phyloP scores from a whole-genome alignment of 306 rosid genomes.

The Quercus berberidifolia region DNA sequence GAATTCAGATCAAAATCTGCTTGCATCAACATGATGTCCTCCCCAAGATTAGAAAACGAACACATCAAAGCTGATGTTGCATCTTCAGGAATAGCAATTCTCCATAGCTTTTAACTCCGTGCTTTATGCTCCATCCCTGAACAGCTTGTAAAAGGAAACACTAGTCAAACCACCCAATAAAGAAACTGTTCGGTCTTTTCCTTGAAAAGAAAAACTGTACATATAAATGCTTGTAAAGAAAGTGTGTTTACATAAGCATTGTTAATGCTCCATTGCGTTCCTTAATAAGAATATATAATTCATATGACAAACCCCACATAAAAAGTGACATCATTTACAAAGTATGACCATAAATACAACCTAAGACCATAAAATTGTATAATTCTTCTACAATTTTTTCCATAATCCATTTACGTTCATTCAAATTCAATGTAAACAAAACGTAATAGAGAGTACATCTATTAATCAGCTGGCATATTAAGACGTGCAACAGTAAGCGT shows the following conservation, averaged over 20 bases:
- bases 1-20: slow-evolving; percentile 40
- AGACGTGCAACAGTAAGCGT: neutral
- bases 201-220: neutral
- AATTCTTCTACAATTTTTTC: neutral
- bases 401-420: neutral
- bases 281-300: neutral
- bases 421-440: neutral
- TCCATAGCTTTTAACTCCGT: neutral
- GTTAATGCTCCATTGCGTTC: neutral
- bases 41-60: neutral
- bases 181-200: neutral
- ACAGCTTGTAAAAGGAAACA: neutral
- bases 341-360: neutral
- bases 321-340: neutral
- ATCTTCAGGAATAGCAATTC: neutral
- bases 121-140: neutral
- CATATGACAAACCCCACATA: neutral
- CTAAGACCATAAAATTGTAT: neutral
- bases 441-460: neutral
- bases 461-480: neutral
- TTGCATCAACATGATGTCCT: slow-evolving; percentile 34
- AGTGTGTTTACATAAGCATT: neutral
- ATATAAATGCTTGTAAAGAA: neutral
- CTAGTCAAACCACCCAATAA: neutral
- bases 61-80: slow-evolving; percentile 13